These are phyloP conservation scores for Flaveria floridana DNA, from an alignment of 140 eudicot species.

Conservation along the genomic window DNA sequence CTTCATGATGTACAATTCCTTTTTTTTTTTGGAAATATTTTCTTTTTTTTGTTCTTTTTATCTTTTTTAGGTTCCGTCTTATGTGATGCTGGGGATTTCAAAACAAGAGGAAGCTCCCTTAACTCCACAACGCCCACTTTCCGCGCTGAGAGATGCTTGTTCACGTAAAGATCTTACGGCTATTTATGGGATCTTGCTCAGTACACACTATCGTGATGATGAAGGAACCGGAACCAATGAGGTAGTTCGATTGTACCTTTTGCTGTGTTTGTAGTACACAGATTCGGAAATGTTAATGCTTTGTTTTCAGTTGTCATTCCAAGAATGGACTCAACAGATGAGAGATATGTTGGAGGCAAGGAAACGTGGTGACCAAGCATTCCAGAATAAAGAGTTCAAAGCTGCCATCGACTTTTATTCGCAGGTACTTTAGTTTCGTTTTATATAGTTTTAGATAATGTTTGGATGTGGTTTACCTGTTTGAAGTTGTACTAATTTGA, in stretches of 20 bases:
- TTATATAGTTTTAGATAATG: not conserved
- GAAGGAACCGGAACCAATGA: conserved; percentile 92
- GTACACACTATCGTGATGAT: conserved; percentile 72
- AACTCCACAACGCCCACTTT: conserved; percentile 71
- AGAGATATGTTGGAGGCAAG: conserved; percentile 84
- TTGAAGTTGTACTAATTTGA: conserved; percentile 11
- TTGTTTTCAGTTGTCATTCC: conserved; percentile 61
- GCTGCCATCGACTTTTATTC: conserved; percentile 78
- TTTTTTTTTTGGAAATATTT: not conserved
- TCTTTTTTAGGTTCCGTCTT: conserved; percentile 65
- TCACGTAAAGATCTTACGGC: conserved; percentile 86
- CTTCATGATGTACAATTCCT: not conserved
- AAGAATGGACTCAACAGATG: conserved; percentile 94
- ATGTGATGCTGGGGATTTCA: conserved; percentile 75
- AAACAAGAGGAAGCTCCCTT: conserved; percentile 73
- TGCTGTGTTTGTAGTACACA: conserved; percentile 12
- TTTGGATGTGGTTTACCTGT: conserved; percentile 2
- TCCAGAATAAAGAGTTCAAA: conserved; percentile 66
- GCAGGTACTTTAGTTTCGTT: conserved; percentile 43
- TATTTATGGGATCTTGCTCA: conserved; percentile 67
- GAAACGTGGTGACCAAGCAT: conserved; percentile 73
- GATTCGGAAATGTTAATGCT: not conserved
- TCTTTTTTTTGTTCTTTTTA: not conserved
- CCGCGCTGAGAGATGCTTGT: conserved; percentile 92
- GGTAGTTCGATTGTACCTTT: conserved; percentile 41